Evolutionary conservation across 768 basidiomycete species (phyloP), one percentile per base, ranked within the genome.

Genomic region (Gymnopilus junonius): DNA sequence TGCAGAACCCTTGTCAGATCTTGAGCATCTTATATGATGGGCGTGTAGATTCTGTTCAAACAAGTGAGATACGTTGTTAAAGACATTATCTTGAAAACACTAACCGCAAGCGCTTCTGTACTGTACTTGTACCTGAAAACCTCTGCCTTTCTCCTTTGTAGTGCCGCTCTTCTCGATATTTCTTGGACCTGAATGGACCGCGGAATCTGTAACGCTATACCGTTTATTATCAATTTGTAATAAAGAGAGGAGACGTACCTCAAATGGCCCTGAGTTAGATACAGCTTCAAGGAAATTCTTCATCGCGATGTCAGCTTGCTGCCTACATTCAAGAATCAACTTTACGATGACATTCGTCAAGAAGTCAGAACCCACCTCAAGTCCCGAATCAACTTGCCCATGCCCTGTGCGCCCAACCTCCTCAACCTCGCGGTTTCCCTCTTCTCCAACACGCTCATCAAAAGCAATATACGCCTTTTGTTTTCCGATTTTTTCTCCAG

Each of bases 351-450:
- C 45, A 20, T 17, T 35, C n/a, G n/a, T n/a, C 5, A 20, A 32
- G 1, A 32, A 0, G 21, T 23, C 2, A 11, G 32, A 8, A 63
- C 58, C 27, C 23, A 59, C 66, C 68, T 70, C 34, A 71, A 46
- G 25, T 61, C 61, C 4, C 55, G 46, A 21, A 74, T 25, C 63
- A 71, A 54, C 59, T 11, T 55, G 4, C 50, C 63, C 20, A 71
- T 61, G 37, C 66, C 68, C 53, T 66, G 50, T 2, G 10, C 54
- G 29, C 42, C 55, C 1, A 50, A 17, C 11, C 69, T 69, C 43
- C 72, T 68, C 65, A 75, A 48, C 57, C 75, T 69, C 23, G 70
- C 54, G 0, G n/a, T 39, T 58, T 76, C 75, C 31, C 68, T 67
- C 58, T 65, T 65, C 58, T 73, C 70, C 55, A 77, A 54, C 3